phyloP scores from a whole-genome alignment of 495 filamentous ascomycete species.

The Xylaria acuta region DNA sequence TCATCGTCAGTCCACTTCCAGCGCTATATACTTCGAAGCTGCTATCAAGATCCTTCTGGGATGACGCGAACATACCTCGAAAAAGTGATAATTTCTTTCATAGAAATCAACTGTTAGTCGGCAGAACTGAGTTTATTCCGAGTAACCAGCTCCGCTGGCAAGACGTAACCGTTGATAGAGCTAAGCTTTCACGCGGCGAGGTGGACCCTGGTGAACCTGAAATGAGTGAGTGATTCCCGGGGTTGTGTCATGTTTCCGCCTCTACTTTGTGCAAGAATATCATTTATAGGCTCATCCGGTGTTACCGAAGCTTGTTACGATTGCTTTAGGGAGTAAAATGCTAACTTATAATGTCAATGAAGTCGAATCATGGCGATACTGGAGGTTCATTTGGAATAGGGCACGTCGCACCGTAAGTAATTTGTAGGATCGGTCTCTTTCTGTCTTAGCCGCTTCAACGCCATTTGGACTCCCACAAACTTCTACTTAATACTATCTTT shows the following conservation, averaged over 20 bases:
- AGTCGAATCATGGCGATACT: constrained; percentile 9
- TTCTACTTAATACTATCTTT: neutral
- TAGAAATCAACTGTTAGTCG: neutral
- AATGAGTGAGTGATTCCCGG: neutral
- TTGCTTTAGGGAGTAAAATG: neutral
- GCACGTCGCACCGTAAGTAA: neutral
- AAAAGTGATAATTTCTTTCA: constrained; percentile 21
- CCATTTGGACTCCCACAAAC: neutral
- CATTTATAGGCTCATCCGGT: neutral
- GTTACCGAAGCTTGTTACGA: neutral
- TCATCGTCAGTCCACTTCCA: neutral
- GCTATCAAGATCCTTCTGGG: constrained; percentile 4
- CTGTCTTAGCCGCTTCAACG: neutral
- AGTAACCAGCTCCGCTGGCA: neutral
- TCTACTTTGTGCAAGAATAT: neutral
- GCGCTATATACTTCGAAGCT: constrained; percentile 2
- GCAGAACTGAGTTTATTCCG: neutral
- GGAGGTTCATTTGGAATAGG: neutral
- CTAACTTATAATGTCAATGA: neutral
- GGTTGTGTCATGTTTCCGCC: too few species aligned
- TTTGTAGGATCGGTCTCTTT: neutral
- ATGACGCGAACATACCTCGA: neutral
- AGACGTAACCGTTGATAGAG: neutral
- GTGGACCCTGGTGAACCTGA: neutral
- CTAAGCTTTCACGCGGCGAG: neutral